Conservation (phyloP, 306 rosid genomes). For the Medicago arabica region DNA sequence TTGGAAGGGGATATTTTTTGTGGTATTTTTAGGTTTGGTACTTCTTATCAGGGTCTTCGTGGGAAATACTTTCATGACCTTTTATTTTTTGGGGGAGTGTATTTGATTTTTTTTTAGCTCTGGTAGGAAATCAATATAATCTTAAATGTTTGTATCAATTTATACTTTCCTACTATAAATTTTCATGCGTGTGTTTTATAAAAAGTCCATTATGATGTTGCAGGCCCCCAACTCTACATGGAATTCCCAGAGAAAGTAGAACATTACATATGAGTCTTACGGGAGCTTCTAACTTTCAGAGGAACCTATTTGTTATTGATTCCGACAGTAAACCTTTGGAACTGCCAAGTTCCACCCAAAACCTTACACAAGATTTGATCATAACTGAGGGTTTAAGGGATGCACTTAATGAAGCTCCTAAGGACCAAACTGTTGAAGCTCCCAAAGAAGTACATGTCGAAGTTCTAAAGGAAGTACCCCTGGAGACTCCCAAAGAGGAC, state of each 20-base stretch:
- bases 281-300: conserved; percentile 74
- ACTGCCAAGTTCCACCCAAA: conserved; percentile 52
- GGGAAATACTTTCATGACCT: conserved; percentile 2
- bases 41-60: conserved; percentile 22
- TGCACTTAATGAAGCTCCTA: conserved; percentile 44
- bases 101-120: too few species aligned
- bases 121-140: conserved; percentile 30
- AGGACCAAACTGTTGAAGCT: conserved; percentile 34
- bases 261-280: conserved; percentile 67
- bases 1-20: background rate
- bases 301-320: conserved; percentile 66
- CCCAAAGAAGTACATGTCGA: conserved; percentile 42
- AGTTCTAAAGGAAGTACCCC: conserved; percentile 45
- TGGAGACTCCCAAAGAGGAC: conserved; percentile 44
- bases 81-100: background rate
- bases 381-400: conserved; percentile 50
- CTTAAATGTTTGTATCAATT: conserved; percentile 15
- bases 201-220: conserved; percentile 19
- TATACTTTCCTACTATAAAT: conserved; percentile 3
- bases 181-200: background rate
- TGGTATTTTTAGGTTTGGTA: background rate
- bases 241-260: conserved; percentile 85
- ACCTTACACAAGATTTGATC: conserved; percentile 50
- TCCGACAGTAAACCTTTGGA: conserved; percentile 69
- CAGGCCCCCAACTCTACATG: conserved; percentile 88